These are phyloP conservation scores for Fraxinus angustifolia DNA, from an alignment of 305 asterid species.

Conservation along the genomic window DNA sequence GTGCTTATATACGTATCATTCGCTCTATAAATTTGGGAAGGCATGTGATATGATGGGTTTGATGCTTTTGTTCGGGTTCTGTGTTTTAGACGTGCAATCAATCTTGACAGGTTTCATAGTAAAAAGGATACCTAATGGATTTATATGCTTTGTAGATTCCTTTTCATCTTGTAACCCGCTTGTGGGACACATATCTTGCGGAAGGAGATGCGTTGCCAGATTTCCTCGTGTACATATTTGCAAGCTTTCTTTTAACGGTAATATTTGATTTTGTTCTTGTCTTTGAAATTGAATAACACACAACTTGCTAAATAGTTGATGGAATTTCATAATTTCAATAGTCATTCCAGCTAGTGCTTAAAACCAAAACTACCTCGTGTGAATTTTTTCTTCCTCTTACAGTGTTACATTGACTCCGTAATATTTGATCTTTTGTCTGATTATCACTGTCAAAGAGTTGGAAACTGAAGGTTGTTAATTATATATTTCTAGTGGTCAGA, in stretches of 20 bases:
- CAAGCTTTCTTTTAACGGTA: slow-evolving; percentile 91
- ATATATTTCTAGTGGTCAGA: slow-evolving; percentile 70
- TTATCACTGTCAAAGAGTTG: neutral
- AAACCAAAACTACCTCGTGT: neutral
- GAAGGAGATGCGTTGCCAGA: slow-evolving; percentile 97
- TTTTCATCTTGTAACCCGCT: slow-evolving; percentile 74
- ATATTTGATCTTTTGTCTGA: neutral
- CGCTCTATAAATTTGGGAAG: neutral
- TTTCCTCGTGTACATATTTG: slow-evolving; percentile 87
- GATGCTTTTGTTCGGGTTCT: neutral
- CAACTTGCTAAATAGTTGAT: neutral
- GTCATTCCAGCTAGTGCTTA: neutral
- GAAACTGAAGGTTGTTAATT: slow-evolving; percentile 10
- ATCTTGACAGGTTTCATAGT: neutral
- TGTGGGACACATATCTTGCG: slow-evolving; percentile 98
- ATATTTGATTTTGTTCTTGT: neutral
- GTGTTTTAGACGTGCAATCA: neutral
- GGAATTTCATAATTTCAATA: neutral
- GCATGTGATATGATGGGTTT: neutral
- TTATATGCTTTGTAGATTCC: slow-evolving; percentile 52
- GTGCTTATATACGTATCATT: neutral
- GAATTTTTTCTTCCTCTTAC: neutral
- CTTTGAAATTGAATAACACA: neutral
- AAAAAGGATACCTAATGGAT: neutral
- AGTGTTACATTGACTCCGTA: neutral